phyloP scores from a whole-genome alignment of 257 asterid species.

The Penstemon barbatus region DNA sequence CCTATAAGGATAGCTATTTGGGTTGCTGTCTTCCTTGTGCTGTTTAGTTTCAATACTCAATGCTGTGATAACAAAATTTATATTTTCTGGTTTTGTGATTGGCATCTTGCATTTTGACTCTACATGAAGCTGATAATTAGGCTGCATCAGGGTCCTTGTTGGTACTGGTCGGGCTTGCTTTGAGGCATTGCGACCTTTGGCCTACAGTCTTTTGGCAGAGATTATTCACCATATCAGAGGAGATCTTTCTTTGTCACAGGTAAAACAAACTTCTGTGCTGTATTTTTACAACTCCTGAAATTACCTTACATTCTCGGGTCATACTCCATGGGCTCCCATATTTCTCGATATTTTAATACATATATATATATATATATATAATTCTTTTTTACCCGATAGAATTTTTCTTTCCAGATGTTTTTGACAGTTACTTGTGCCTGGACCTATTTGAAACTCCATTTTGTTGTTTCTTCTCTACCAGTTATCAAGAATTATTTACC shows the following conservation, averaged over 20 bases:
- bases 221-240: constrained; percentile 97
- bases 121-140: constrained; percentile 23
- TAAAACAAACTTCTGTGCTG: constrained; percentile 31
- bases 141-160: constrained; percentile 84
- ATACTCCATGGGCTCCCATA: constrained; percentile 8
- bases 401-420: not conserved
- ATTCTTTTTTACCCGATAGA: not conserved
- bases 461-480: constrained; percentile 40
- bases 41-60: constrained; percentile 21
- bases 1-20: constrained; percentile 2
- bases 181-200: constrained; percentile 96
- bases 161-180: constrained; percentile 99
- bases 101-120: constrained; percentile 24
- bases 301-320: constrained; percentile 17
- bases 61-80: not conserved
- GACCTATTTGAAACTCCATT: constrained; percentile 16
- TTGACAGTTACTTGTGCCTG: constrained; percentile 3
- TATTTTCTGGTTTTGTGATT: constrained; percentile 18
- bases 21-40: constrained; percentile 22
- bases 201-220: constrained; percentile 98
- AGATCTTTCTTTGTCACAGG: constrained; percentile 96
- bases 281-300: constrained; percentile 6
- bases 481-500: constrained; percentile 94
- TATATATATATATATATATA: too few relatives aligned
- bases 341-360: too few relatives aligned